Conservation (phyloP, 108 stramenopile genomes). For the Conticribra guillardii region DNA sequence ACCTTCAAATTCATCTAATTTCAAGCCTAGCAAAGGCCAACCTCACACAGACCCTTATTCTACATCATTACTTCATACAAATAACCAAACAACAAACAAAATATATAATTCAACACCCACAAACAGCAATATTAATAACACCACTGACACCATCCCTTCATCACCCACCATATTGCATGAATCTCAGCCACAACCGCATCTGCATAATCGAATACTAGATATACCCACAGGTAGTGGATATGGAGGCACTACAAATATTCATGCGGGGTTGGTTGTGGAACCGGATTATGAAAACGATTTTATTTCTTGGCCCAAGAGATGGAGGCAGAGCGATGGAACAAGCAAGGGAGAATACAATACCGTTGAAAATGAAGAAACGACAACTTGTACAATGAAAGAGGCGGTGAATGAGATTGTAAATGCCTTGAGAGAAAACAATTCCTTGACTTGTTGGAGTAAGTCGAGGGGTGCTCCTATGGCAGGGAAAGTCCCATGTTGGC, state of each 20-base stretch:
- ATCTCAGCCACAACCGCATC: conserved; percentile 32
- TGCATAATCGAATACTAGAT: conserved; percentile 48
- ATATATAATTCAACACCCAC: not conserved
- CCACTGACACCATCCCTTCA: too few relatives aligned
- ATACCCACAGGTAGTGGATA: conserved; percentile 66
- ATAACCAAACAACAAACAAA: not conserved
- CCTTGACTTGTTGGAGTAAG: not conserved
- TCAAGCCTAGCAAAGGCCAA: not conserved
- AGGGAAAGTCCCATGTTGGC: not conserved
- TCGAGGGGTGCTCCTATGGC: not conserved
- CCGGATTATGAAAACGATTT: conserved; percentile 54
- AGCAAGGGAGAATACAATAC: not conserved
- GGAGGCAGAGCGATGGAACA: conserved; percentile 31
- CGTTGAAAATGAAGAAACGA: not conserved
- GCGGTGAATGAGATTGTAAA: conserved; percentile 13
- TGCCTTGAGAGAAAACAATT: conserved; percentile 6
- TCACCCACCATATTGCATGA: conserved; percentile 40
- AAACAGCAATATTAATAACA: too few relatives aligned
- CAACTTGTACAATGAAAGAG: not conserved
- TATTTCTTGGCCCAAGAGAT: conserved; percentile 61
- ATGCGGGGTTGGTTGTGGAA: conserved; percentile 63
- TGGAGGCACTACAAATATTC: conserved; percentile 77
- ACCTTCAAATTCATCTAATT: not conserved
- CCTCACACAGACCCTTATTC: not conserved
- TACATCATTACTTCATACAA: not conserved